Conservation (phyloP, 257 asterid species). For the Scutellaria barbata region DNA sequence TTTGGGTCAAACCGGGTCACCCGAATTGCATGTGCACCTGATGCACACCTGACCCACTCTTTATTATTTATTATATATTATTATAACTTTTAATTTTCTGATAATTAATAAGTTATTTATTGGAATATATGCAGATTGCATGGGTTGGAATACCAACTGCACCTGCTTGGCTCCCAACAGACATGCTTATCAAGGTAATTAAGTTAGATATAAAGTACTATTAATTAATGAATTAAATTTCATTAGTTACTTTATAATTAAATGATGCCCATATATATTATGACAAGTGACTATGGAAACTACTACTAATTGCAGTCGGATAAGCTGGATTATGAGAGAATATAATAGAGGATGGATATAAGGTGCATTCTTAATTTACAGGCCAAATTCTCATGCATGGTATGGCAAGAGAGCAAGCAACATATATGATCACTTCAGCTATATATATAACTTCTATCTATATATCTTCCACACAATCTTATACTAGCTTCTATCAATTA, state of each 20-base stretch:
- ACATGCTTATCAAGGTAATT: conserved; percentile 66
- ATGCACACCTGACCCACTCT: no score
- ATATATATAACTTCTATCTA: no score
- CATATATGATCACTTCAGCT: no score
- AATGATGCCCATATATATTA: not conserved
- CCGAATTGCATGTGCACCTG: no score
- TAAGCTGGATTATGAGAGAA: conserved; percentile 43
- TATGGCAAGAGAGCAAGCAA: no score
- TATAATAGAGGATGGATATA: conserved; percentile 24
- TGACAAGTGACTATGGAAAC: not conserved
- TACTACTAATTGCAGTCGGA: conserved; percentile 36
- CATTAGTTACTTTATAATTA: not conserved
- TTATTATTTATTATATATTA: no score
- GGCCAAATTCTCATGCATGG: no score
- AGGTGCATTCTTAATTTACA: no score
- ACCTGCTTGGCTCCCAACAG: conserved; percentile 83
- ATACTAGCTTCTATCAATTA: no score
- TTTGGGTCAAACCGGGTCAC: no score
- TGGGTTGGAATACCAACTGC: conserved; percentile 85
- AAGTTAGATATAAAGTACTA: no score
- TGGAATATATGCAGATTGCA: conserved; percentile 53
- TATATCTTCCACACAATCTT: no score
- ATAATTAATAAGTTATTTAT: not conserved
- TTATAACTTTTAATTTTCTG: not conserved
- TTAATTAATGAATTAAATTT: not conserved